These are phyloP conservation scores for Lentinula novae-zelandiae DNA, from an alignment of 1,284 basidiomycete species.

Conservation along the genomic window DNA sequence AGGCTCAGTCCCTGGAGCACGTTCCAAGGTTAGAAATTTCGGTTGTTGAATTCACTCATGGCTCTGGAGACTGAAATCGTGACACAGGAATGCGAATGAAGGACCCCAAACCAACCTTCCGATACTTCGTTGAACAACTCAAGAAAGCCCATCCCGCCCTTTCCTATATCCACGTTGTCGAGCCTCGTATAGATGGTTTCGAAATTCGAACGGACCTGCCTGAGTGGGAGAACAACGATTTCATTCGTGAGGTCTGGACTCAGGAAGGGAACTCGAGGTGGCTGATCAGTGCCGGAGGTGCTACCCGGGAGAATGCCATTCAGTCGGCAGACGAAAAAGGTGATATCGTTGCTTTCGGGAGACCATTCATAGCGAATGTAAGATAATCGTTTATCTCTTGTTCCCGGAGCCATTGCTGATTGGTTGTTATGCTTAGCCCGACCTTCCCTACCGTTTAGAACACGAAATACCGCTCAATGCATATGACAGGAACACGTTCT, in stretches of 20 bases:
- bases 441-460: slow-evolving; percentile 38
- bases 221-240: slow-evolving; percentile 31
- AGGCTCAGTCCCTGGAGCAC: slow-evolving; percentile 51
- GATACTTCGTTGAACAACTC: slow-evolving; percentile 30
- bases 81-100: slow-evolving; percentile 42
- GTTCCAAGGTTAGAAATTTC: slow-evolving; percentile 28
- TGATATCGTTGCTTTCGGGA: slow-evolving; percentile 43
- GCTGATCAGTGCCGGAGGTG: slow-evolving; percentile 49
- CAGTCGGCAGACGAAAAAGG: slow-evolving; percentile 28
- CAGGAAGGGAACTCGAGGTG: slow-evolving; percentile 24
- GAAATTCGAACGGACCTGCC: slow-evolving; percentile 6
- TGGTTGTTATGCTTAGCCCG: slow-evolving; percentile 34
- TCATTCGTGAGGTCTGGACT: slow-evolving; percentile 31
- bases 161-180: slow-evolving; percentile 57
- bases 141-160: slow-evolving; percentile 37
- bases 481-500: slow-evolving; percentile 23
- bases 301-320: slow-evolving; percentile 30
- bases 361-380: slow-evolving; percentile 47
- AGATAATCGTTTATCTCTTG: slow-evolving; percentile 15
- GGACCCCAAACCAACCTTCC: slow-evolving; percentile 43
- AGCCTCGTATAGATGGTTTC: slow-evolving; percentile 32
- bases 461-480: slow-evolving; percentile 23
- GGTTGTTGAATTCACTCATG: too few species aligned
- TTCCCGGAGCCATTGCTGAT: background rate
- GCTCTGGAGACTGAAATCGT: background rate